Evolutionary conservation across 192 early-diverging fungal genomes (phyloP).

Genomic region (Backusella australiensis): DNA sequence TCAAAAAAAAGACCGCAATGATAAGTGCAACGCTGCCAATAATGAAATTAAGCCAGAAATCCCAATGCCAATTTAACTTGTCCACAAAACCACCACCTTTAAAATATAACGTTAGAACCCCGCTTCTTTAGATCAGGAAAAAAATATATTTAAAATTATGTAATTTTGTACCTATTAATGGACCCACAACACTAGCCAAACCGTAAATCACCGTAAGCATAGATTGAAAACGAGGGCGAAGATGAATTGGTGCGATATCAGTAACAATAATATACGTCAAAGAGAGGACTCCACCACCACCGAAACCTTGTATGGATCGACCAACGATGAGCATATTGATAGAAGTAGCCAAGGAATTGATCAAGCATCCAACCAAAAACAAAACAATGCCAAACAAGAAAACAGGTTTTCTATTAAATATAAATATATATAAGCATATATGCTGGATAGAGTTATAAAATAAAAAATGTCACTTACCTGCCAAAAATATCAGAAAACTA

Average conservation of each 20-base stretch:
- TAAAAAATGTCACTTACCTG: not conserved
- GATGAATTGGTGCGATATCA: constrained; percentile 64
- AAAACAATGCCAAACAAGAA: constrained; percentile 28
- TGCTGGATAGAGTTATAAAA: not conserved
- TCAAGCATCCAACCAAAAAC: constrained; percentile 49
- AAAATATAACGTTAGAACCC: not conserved
- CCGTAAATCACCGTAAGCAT: constrained; percentile 60
- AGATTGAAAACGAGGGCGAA: constrained; percentile 64
- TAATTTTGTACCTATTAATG: constrained; percentile 44
- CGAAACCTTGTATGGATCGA: constrained; percentile 60
- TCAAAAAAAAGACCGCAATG: constrained; percentile 41
- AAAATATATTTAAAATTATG: constrained; percentile 20
- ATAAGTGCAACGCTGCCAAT: constrained; percentile 10
- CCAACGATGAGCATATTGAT: constrained; percentile 69
- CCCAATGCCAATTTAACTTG: constrained; percentile 67
- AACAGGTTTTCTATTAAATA: constrained; percentile 22
- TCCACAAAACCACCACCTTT: constrained; percentile 72
- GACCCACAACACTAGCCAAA: constrained; percentile 63
- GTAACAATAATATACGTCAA: constrained; percentile 65
- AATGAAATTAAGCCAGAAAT: constrained; percentile 50
- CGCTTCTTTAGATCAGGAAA: not conserved
- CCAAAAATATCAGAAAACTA: constrained; percentile 1
- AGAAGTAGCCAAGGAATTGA: constrained; percentile 51
- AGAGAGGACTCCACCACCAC: constrained; percentile 63
- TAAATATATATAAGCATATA: not conserved